Conservation (phyloP, 2,329 filamentous ascomycete species). For the Neospermospora avenae region DNA sequence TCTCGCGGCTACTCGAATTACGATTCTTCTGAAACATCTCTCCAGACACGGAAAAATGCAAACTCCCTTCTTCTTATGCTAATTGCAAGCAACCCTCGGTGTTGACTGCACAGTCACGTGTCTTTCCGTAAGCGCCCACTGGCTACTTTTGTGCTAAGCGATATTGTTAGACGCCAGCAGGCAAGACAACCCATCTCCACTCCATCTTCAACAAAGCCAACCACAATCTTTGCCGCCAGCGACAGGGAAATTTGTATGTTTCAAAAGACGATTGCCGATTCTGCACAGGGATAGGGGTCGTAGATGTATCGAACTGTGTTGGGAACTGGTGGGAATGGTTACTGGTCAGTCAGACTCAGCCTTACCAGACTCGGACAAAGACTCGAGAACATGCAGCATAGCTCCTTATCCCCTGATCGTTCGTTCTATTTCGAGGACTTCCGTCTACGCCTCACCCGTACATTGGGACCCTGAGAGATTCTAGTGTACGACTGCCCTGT, state of each 20-base stretch:
- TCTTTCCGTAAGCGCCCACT: neutral
- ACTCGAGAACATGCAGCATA: neutral
- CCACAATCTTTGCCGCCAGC: slow-evolving; percentile 9
- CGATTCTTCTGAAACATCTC: neutral
- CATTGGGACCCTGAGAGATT: neutral
- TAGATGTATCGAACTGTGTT: neutral
- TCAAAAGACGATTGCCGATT: slow-evolving; percentile 14
- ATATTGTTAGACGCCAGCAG: neutral
- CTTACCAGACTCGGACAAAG: neutral
- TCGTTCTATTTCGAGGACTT: slow-evolving; percentile 5
- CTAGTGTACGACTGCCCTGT: neutral
- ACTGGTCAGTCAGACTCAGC: slow-evolving; percentile 3
- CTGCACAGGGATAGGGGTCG: neutral
- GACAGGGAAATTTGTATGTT: slow-evolving; percentile 1
- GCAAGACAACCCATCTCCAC: neutral
- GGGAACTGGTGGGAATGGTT: neutral
- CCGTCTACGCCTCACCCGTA: slow-evolving; percentile 15
- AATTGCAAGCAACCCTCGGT: neutral
- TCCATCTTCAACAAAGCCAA: slow-evolving; percentile 6
- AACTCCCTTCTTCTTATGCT: neutral
- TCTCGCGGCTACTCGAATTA: neutral
- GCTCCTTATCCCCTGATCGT: neutral
- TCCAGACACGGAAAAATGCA: slow-evolving; percentile 1
- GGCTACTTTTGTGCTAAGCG: neutral
- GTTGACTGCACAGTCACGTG: neutral